Percentiles rank a stretch among this genome's conserved stretches.
Evolutionary conservation across 129 eudicot species (phyloP).

Genomic region (Artemisia annua): DNA sequence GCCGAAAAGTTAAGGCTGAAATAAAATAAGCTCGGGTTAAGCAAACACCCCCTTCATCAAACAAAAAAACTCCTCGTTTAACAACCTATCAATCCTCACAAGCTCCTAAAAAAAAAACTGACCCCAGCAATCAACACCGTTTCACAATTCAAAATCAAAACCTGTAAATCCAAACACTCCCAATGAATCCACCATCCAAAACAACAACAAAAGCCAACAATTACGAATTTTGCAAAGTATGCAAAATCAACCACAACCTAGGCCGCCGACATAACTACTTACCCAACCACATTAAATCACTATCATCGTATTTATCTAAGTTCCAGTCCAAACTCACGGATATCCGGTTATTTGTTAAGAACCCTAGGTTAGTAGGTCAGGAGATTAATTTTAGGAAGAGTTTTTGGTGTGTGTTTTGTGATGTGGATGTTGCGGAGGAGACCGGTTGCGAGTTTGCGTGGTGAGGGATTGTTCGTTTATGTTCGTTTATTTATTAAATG

Average conservation of each 20-base stretch:
- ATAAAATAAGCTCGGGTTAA: too few relatives aligned
- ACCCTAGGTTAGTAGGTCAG: constrained; percentile 57
- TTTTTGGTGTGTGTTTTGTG: constrained; percentile 93
- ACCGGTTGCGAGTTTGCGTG: constrained; percentile 49
- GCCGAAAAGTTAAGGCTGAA: too few relatives aligned
- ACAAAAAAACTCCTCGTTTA: too few relatives aligned
- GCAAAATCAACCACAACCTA: constrained; percentile 75
- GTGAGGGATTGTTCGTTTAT: constrained; percentile 30
- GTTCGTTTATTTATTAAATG: neutral
- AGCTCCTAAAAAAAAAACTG: too few relatives aligned
- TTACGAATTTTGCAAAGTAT: constrained; percentile 80
- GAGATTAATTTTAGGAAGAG: constrained; percentile 57
- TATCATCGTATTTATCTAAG: constrained; percentile 60
- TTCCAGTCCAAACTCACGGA: constrained; percentile 69
- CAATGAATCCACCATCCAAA: constrained; percentile 30
- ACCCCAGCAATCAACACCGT: too few relatives aligned
- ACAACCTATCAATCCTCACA: too few relatives aligned
- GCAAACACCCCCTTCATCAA: too few relatives aligned
- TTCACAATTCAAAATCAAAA: too few relatives aligned
- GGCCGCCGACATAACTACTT: constrained; percentile 84
- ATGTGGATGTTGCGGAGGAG: constrained; percentile 48
- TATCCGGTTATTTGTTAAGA: constrained; percentile 55
- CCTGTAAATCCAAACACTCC: neutral
- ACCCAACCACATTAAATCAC: constrained; percentile 69
- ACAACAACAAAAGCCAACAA: constrained; percentile 22